Base-by-base conservation (phyloP, 1,284 basidiomycete species). In the Anthracocystis panici-leucophaei region DNA sequence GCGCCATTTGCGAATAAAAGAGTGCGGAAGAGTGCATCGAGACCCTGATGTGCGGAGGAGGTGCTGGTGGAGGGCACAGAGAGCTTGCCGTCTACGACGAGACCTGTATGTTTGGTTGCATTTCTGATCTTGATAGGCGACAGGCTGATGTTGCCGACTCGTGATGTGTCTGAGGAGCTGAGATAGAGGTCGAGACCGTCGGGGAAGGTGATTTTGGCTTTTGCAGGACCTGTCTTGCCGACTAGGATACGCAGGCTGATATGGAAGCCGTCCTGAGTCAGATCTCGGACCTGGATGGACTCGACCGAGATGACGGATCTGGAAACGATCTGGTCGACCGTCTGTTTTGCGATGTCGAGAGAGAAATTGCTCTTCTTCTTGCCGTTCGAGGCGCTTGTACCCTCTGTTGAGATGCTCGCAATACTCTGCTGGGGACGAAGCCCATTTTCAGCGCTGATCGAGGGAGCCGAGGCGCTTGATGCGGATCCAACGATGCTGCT, bases 121-220 rank as follows among this genome's bases (percentile, higher is more conserved):
- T 53, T 57, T 18, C 52, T 45, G 44, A 76, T 64, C 45, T 69
- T 67, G 49, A 72, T 65, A 5, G 62, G 62, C 4, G 69, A 48
- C n/a, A 76, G 23, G 38, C 45, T 50, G 33, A 73, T 60, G 46
- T 44, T 68, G 25, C 53, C 74, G 21, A 73, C 62, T 33, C 41
- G 46, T 11, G 38, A 50, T 11, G 57, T 57, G 33, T 68, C 69
- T 27, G 54, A 38, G 5, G 57, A 56, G 8, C 20, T 40, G 45
- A 73, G 61, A 53, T 63, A 77, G 53, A 77, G 59, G 27, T 74
- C 62, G 31, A 74, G 59, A 20, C 75, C 75, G 18, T 68, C 56
- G 10, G 75, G 70, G n/a, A 77, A 77, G 40, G 57, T 62, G 50
- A 77, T 53, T 29, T 77, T 77, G n/a, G 70, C 75, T 27, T 77